These are phyloP conservation scores for Fomitopsis palustris DNA, from an alignment of 1,284 basidiomycete species.

Conservation along the genomic window DNA sequence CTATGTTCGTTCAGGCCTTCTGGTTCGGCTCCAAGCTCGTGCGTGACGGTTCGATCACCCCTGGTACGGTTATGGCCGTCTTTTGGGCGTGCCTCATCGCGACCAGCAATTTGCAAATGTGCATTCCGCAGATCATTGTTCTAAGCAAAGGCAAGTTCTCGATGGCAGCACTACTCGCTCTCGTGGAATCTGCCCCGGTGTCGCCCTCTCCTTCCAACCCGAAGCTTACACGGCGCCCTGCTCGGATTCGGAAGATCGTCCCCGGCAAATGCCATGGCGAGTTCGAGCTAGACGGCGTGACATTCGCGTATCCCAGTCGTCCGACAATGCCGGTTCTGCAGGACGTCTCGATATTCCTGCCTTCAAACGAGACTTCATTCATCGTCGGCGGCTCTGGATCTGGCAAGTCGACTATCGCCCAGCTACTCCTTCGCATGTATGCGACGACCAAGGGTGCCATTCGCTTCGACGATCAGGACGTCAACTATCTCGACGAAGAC, in stretches of 20 bases:
- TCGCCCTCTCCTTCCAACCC: slow-evolving; percentile 18
- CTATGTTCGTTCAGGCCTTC: slow-evolving; percentile 96
- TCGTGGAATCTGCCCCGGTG: slow-evolving; percentile 44
- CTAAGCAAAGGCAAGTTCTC: slow-evolving; percentile 87
- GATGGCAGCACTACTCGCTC: slow-evolving; percentile 67
- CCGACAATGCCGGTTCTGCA: slow-evolving; percentile 58
- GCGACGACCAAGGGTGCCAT: slow-evolving; percentile 57
- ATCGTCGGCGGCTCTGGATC: slow-evolving; percentile 90
- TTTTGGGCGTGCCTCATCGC: slow-evolving; percentile 97
- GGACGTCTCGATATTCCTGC: slow-evolving; percentile 73
- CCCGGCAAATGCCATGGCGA: slow-evolving; percentile 70
- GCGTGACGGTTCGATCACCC: slow-evolving; percentile 58
- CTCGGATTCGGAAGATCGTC: slow-evolving; percentile 50
- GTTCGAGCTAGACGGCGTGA: slow-evolving; percentile 72
- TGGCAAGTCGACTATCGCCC: slow-evolving; percentile 91
- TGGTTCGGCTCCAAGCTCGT: slow-evolving; percentile 94
- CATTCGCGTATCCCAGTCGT: slow-evolving; percentile 87
- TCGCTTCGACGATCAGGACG: slow-evolving; percentile 79
- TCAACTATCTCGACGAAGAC: slow-evolving; percentile 70
- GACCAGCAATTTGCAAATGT: slow-evolving; percentile 81
- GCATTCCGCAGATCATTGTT: slow-evolving; percentile 75
- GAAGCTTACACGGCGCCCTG: slow-evolving; percentile 5
- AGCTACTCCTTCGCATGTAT: slow-evolving; percentile 83
- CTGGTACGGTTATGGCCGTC: slow-evolving; percentile 88
- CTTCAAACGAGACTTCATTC: slow-evolving; percentile 86